Base-by-base conservation (phyloP, 2,329 filamentous ascomycete genomes). In the Aspergillus niger region DNA sequence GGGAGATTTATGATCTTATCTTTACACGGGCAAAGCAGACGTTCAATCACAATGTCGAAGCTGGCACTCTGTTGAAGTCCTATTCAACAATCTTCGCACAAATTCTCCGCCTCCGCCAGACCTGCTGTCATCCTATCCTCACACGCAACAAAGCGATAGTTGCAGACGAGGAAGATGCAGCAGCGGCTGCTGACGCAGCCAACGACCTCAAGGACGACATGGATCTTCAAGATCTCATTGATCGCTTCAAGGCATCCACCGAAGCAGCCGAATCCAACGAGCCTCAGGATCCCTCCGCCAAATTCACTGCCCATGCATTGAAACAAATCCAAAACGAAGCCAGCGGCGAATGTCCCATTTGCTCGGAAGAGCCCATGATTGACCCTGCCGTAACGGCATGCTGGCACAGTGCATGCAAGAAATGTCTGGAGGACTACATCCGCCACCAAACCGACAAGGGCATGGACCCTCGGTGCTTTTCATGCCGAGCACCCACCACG, bases 41-140 rank as follows among this genome's bases (percentile, higher is more conserved):
- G 0, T 95, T 98, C 73, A 88, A 88, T 32, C 87, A 89, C 62
- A 98, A 96, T 61, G 84, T 97, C 11, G 92, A 96, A 72, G 92
- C 91, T 8, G 95, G 95, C 3, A 98, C 94, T 0, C 84, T 99
- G 4, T 86, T 98, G 81, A 97, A 97, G 74, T 93, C 92, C 0
- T 99, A 93, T 71, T 97, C 95, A 0, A 97, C 92, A 55, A 97
- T 99, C 64, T 97, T 99, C 73, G 94, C 95, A 0, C 95, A 99
- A 75, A 96, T 99, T 70, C 79, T 99, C 43, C 90, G 95, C 2
- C 85, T 99, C 8, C 88, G 95, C 1, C 95, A 99, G 72, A 91
- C 91, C 1, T 99, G 95, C 74, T 98, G 95, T 64, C 95, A 99
- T 74, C 95, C 95, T 0, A 81, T 94, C 2, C 83, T 99, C 11